Base-by-base conservation (phyloP, 2,329 filamentous ascomycete species). In the Triangularia verruculosa region DNA sequence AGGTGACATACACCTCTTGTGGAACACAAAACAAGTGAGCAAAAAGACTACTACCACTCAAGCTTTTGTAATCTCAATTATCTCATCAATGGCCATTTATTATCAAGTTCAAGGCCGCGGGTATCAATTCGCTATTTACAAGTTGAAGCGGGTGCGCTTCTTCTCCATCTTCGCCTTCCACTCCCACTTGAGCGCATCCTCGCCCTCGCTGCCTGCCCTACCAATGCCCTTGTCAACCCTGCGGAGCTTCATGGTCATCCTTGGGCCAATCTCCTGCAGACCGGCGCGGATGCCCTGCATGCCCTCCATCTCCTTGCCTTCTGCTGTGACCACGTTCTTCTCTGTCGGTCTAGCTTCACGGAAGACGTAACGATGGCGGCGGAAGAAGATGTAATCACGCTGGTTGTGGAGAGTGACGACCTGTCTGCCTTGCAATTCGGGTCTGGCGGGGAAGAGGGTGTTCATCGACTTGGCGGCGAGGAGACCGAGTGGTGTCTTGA, bases 91-190 rank as follows among this genome's bases (percentile, higher is more conserved):
- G 39, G 39, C 39, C 39, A 47, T 47, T 47, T 17, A 47, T 34
- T 32, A 55, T 12, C 20, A 55, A 15, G 39, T 47, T 20, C 20
- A 47, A 3, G 30, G 20, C 39, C 39, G 20, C 25, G 63, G 68
- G 68, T 69, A 69, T 69, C 66, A 65, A 56, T 54, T 47, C 59
- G 13, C 43, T 1, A 4, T 61, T 65, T 83, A 98, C 74, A 99
- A 81, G 78, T 96, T 95, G 80, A 98, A 99, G 75, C 92, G 89
- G 70, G 94, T 98, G 72, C 95, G 84, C 73, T 91, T 83, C 82
- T 97, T 97, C 80, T 99, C 95, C 89, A 95, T 96, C 74, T 88
- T 88, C 11, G 91, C 90, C 79, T 96, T 96, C 95, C 95, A 99
- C 75, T 97, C 87, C 94, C 95, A 98, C 74, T 96, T 91, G 70